phyloP scores from a whole-genome alignment of 768 basidiomycete genomes.

The Pulveroboletus sp. region DNA sequence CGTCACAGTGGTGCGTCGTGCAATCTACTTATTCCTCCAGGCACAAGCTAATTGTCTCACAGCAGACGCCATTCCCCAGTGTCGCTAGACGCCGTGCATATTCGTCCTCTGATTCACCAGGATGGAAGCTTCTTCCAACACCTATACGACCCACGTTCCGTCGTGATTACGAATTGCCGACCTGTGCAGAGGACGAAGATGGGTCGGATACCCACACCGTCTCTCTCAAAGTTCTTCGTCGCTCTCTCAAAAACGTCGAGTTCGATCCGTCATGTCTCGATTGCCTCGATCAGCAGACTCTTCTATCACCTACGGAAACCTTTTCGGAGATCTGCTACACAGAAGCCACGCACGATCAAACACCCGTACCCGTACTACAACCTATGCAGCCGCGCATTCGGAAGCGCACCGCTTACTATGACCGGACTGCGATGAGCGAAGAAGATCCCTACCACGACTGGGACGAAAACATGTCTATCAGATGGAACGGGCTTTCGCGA shows the following conservation, averaged over 20 bases:
- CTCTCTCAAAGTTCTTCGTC: constrained; percentile 30
- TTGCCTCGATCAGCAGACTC: constrained; percentile 39
- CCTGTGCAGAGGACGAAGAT: constrained; percentile 28
- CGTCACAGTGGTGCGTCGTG: constrained; percentile 17
- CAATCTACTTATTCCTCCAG: neutral
- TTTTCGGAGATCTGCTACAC: constrained; percentile 42
- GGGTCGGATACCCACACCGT: constrained; percentile 24
- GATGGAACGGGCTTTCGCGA: neutral
- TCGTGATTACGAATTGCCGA: constrained; percentile 29
- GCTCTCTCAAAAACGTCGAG: constrained; percentile 33
- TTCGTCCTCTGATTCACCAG: constrained; percentile 31
- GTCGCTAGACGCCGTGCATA: constrained; percentile 28
- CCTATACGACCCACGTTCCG: constrained; percentile 33
- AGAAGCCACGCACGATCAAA: constrained; percentile 34
- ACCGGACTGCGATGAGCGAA: constrained; percentile 32
- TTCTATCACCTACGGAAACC: constrained; percentile 36
- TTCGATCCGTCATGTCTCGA: constrained; percentile 40
- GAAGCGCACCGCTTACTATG: constrained; percentile 23
- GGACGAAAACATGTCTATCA: constrained; percentile 33
- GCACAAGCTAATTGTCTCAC: neutral
- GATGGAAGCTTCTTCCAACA: constrained; percentile 30
- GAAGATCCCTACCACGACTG: constrained; percentile 34
- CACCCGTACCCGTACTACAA: constrained; percentile 25
- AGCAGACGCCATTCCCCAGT: constrained; percentile 15
- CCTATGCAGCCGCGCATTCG: constrained; percentile 33